Conservation (phyloP, 805 yeast species). For the Hanseniaspora occidentalis region DNA sequence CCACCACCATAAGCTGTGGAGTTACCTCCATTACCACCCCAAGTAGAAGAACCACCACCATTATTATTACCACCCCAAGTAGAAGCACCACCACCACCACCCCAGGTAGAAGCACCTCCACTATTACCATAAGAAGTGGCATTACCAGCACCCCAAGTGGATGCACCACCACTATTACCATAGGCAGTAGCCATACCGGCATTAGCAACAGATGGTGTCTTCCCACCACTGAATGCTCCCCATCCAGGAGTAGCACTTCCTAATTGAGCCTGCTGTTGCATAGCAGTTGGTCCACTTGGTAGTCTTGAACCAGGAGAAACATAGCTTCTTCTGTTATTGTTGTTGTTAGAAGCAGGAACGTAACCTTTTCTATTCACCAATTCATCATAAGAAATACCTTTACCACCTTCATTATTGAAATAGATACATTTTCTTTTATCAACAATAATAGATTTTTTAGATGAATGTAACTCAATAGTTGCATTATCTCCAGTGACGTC, state of each 20-base stretch:
- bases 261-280: conserved; percentile 9
- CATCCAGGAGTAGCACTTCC: conserved; percentile 40
- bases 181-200: conserved; percentile 31
- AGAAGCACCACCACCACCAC: conserved; percentile 26
- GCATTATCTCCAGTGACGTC: conserved; percentile 90
- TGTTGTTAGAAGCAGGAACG: conserved; percentile 17
- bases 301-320: conserved; percentile 23
- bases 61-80: conserved; percentile 28
- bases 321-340: conserved; percentile 10
- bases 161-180: conserved; percentile 20
- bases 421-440: conserved; percentile 70
- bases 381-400: conserved; percentile 65
- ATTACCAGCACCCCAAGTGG: conserved; percentile 26
- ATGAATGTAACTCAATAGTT: conserved; percentile 87
- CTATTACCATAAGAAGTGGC: conserved; percentile 11
- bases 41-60: conserved; percentile 40
- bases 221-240: conserved; percentile 21
- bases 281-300: conserved; percentile 23
- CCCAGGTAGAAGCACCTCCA: conserved; percentile 23
- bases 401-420: conserved; percentile 48
- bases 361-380: conserved; percentile 44
- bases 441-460: conserved; percentile 76
- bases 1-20: conserved; percentile 22
- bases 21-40: conserved; percentile 26
- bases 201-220: conserved; percentile 25